These are phyloP conservation scores for Colletotrichum endophyticum DNA, from an alignment of 2,329 filamentous ascomycete species.

Conservation along the genomic window DNA sequence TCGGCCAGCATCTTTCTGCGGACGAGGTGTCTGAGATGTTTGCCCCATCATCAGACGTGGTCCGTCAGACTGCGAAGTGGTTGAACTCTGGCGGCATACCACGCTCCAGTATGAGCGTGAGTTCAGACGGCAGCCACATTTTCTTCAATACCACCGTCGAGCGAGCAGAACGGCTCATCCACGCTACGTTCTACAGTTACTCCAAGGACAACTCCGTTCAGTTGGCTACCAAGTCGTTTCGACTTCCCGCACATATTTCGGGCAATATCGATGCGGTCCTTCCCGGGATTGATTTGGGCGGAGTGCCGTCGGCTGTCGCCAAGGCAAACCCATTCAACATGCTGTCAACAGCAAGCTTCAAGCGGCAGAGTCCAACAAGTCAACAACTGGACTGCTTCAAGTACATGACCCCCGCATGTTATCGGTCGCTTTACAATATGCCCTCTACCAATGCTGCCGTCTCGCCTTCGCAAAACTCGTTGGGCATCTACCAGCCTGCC, in stretches of 20 bases:
- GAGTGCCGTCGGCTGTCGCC: background rate
- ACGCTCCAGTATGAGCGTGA: background rate
- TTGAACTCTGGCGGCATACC: background rate
- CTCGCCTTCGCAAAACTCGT: background rate
- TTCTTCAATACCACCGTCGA: background rate
- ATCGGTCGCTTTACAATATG: background rate
- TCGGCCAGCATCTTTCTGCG: background rate
- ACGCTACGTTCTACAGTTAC: background rate
- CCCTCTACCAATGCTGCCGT: background rate
- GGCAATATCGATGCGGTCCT: background rate
- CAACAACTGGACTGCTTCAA: background rate
- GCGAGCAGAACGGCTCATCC: background rate
- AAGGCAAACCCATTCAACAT: background rate
- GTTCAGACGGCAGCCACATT: background rate
- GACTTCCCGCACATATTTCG: background rate
- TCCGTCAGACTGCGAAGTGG: background rate
- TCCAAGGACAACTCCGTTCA: background rate
- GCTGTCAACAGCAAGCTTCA: background rate
- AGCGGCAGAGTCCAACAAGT: background rate
- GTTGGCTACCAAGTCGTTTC: background rate
- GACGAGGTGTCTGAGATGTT: background rate
- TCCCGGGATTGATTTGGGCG: background rate
- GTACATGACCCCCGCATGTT: background rate
- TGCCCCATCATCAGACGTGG: background rate
- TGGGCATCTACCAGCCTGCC: background rate